Percentiles rank a stretch among this genome's conserved stretches.
These are phyloP conservation scores for Trichophyton schoenleinii DNA, from an alignment of 2,329 filamentous ascomycete genomes.

Conservation along the genomic window DNA sequence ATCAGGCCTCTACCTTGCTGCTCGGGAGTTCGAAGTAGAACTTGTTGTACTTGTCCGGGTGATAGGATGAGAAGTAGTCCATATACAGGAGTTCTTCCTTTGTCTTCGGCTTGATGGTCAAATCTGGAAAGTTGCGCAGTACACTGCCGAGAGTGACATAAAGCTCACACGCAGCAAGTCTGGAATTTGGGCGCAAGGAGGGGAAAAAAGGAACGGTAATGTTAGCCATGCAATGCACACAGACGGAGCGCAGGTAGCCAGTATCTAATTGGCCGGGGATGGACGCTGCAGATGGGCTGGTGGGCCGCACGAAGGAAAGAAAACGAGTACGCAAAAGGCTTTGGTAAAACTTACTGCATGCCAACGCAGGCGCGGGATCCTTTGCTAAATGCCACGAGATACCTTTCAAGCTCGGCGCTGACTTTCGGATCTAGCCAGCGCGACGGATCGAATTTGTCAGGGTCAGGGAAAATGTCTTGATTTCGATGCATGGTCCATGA, in stretches of 20 bases:
- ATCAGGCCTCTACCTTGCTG: neutral
- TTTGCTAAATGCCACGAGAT: conserved; percentile 20
- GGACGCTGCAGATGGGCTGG: neutral
- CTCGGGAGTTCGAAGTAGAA: neutral
- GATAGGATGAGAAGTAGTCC: conserved; percentile 3
- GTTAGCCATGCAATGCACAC: neutral
- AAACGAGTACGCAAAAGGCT: neutral
- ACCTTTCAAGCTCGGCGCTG: conserved; percentile 15
- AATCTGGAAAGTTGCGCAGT: conserved; percentile 7
- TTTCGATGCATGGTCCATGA: conserved; percentile 10
- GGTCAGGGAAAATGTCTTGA: conserved; percentile 9
- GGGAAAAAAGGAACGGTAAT: neutral
- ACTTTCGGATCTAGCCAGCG: conserved; percentile 9
- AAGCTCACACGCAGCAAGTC: conserved; percentile 13
- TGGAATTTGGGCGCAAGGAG: neutral
- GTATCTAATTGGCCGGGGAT: neutral
- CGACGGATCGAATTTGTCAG: conserved; percentile 10
- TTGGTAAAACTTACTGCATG: conserved; percentile 14
- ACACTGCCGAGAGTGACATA: conserved; percentile 9
- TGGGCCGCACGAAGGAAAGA: neutral
- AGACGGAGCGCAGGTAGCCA: neutral
- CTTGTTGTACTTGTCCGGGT: conserved; percentile 4
- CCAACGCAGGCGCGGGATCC: conserved; percentile 16
- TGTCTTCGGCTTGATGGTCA: conserved; percentile 4
- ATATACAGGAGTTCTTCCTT: conserved; percentile 2